Conservation (phyloP, 2,329 filamentous ascomycete species). For the Aspergillus sp. region DNA sequence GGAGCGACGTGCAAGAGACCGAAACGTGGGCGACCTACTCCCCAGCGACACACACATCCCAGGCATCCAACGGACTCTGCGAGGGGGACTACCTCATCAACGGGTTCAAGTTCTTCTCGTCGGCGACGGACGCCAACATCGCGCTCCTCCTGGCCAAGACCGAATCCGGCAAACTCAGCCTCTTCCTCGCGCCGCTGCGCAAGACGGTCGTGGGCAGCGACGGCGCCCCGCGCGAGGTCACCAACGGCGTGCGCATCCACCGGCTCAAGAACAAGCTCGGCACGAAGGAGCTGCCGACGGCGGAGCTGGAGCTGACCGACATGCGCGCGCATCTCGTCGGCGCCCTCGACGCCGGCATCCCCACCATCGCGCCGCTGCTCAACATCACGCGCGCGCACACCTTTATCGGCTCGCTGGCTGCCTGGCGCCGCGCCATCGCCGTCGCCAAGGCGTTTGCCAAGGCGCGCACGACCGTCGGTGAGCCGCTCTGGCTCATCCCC, state of each 20-base stretch:
- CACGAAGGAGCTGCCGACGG: conserved; percentile 68
- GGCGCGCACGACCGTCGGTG: conserved; percentile 37
- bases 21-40: conserved; percentile 58
- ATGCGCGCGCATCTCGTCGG: conserved; percentile 68
- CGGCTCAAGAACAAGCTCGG: conserved; percentile 72
- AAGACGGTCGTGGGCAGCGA: conserved; percentile 1
- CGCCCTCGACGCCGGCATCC: conserved; percentile 63
- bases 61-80: background rate
- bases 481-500: conserved; percentile 38
- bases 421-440: conserved; percentile 40
- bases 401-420: conserved; percentile 36
- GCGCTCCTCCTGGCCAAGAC: conserved; percentile 64
- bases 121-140: conserved; percentile 65
- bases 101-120: conserved; percentile 73
- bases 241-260: conserved; percentile 65
- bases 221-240: conserved; percentile 38
- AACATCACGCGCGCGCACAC: conserved; percentile 59
- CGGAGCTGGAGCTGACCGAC: conserved; percentile 65
- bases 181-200: conserved; percentile 64
- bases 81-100: conserved; percentile 46
- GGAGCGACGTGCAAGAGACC: conserved; percentile 67
- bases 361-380: conserved; percentile 66
- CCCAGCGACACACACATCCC: conserved; percentile 11
- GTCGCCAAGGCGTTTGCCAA: conserved; percentile 43
- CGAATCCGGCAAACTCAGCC: conserved; percentile 52